Evolutionary conservation across 441 rosid genomes (phyloP).

Genomic region (Euphorbia corollata): DNA sequence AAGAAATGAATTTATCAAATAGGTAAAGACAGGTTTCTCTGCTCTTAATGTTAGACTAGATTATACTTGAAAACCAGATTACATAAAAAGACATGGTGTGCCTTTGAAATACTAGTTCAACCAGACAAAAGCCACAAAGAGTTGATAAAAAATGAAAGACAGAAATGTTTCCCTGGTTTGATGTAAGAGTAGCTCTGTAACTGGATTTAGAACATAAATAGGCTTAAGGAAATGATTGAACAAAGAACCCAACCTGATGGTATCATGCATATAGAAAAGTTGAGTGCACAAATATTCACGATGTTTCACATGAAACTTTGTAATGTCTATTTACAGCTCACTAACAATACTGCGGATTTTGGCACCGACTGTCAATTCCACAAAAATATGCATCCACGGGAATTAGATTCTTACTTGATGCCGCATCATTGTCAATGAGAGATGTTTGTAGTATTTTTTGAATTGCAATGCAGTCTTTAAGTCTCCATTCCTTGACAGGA

Average conservation of each 20-base stretch:
- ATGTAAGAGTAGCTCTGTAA: too few species aligned
- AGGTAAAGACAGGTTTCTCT: background rate
- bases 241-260: too few species aligned
- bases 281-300: too few species aligned
- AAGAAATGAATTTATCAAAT: background rate
- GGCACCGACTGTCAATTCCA: background rate
- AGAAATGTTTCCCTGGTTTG: too few species aligned
- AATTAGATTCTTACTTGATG: conserved; percentile 53
- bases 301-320: too few species aligned
- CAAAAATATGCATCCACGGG: background rate
- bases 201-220: too few species aligned
- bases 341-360: background rate
- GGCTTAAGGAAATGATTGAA: too few species aligned
- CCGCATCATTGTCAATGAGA: conserved; percentile 61
- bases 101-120: too few species aligned
- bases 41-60: background rate
- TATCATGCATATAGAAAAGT: too few species aligned
- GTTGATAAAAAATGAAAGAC: too few species aligned
- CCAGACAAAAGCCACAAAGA: too few species aligned
- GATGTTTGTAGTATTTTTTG: conserved; percentile 58
- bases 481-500: conserved; percentile 68
- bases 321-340: background rate
- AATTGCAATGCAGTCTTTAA: conserved; percentile 71
- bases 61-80: background rate
- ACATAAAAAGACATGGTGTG: background rate